Evolutionary conservation across 345 rosid genomes (phyloP), one percentile per base, ranked within the genome.

Genomic region (Luvunga scandens): DNA sequence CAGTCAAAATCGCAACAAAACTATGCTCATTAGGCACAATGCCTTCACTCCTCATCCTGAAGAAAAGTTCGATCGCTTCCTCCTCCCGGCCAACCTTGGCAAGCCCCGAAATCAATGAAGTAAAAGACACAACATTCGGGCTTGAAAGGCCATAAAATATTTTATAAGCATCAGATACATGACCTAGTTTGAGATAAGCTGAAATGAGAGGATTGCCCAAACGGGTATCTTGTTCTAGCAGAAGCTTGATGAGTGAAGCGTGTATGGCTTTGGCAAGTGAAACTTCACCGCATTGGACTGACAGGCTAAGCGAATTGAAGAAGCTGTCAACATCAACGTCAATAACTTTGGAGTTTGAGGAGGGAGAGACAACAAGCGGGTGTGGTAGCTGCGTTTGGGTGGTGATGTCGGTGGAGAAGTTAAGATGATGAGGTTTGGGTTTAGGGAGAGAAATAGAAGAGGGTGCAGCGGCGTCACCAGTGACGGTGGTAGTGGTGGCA

Each of bases 41-140:
- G 69, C 90, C 89, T 4, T 84, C 79, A 56, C 39, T 60, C 79
- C 87, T 79, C 98, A 95, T 91, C 80, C 75, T 81, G 66, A 82
- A 82, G 86, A 95, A 95, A 45, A 89, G 87, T 71, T 74, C 75
- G 65, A 88, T 75, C 2, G 95, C 97, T 70, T 90, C 84, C 6
- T 56, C 50, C 45, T 84, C 94, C 12, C 88, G 85, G 72, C 84
- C 78, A 16, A 86, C 78, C 83, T 88, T 93, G 8, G 89, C 86
- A 33, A 91, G 87, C 6, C 90, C 88, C 0, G 95, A 92, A 76
- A 95, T 88, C 33, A 92, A 77, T 4, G 91, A 75, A 66, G 91
- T 89, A 75, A 88, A 93, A 69, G 98, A 90, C 50, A 90, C 94
- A 22, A 90, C 91, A 75, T 83, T 83, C n/a, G 95, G 97, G 14